phyloP scores from a whole-genome alignment of 1,284 basidiomycete genomes.

The Pterulicium gracile region DNA sequence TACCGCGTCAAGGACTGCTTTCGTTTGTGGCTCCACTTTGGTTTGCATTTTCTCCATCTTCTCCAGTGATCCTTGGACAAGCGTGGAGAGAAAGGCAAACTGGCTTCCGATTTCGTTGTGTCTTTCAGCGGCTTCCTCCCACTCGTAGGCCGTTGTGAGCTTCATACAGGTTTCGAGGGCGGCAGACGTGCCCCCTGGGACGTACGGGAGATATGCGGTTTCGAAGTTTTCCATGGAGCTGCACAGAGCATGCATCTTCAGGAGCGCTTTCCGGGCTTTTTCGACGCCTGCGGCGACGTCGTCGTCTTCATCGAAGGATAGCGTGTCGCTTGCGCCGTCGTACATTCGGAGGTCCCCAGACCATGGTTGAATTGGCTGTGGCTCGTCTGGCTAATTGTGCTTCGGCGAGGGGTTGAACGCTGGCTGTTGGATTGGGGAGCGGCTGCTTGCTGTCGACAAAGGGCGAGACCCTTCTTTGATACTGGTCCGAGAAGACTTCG shows the following conservation, averaged over 20 bases:
- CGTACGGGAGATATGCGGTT: neutral
- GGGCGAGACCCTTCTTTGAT: neutral
- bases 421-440: neutral
- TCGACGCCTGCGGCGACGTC: neutral
- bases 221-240: neutral
- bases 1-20: neutral
- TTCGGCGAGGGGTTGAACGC: neutral
- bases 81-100: neutral
- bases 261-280: neutral
- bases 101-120: neutral
- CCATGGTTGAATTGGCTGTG: neutral
- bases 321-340: neutral
- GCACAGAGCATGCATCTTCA: neutral
- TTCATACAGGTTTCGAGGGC: neutral
- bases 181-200: neutral
- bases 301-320: neutral
- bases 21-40: neutral
- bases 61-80: too few relatives aligned
- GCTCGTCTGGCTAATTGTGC: neutral
- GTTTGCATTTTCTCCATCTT: neutral
- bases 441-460: neutral
- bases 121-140: neutral
- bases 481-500: neutral
- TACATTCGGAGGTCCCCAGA: neutral
- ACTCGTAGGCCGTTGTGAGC: neutral